These are phyloP conservation scores for Solanum appendiculatum DNA, from an alignment of 257 asterid genomes.

Conservation along the genomic window DNA sequence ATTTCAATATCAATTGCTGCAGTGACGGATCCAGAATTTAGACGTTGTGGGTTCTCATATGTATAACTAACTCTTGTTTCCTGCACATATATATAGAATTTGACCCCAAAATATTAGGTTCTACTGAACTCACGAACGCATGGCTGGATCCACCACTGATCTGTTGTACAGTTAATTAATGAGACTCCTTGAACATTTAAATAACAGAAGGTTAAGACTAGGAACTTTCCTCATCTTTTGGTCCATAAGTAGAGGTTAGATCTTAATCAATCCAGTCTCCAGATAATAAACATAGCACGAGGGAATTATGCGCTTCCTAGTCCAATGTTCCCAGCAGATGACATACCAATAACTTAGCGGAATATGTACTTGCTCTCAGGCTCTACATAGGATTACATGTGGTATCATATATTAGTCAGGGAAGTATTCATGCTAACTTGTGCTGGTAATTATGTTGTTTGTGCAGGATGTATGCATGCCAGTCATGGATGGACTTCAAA, in stretches of 20 bases:
- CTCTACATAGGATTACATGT: background rate
- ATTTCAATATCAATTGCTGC: background rate
- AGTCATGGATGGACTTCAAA: conserved; percentile 85
- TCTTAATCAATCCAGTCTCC: background rate
- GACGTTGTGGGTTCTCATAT: background rate
- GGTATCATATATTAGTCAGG: background rate
- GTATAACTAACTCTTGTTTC: background rate
- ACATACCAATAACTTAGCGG: background rate
- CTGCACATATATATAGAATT: background rate
- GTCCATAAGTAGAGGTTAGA: background rate
- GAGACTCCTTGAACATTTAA: background rate
- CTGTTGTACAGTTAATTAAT: background rate
- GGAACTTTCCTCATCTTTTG: background rate
- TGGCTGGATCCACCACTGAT: background rate
- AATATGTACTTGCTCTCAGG: background rate
- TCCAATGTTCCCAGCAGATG: background rate
- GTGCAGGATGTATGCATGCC: conserved; percentile 93
- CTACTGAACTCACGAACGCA: background rate
- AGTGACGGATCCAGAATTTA: background rate
- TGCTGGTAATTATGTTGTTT: background rate
- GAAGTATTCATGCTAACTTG: background rate
- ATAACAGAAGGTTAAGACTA: background rate
- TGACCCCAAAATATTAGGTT: background rate
- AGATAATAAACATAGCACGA: background rate
- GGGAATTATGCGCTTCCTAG: background rate